Percentiles rank a stretch among this genome's conserved stretches.
Evolutionary conservation across 805 yeast genomes (phyloP).

Genomic region (Metschnikowia chrysomelidarum): DNA sequence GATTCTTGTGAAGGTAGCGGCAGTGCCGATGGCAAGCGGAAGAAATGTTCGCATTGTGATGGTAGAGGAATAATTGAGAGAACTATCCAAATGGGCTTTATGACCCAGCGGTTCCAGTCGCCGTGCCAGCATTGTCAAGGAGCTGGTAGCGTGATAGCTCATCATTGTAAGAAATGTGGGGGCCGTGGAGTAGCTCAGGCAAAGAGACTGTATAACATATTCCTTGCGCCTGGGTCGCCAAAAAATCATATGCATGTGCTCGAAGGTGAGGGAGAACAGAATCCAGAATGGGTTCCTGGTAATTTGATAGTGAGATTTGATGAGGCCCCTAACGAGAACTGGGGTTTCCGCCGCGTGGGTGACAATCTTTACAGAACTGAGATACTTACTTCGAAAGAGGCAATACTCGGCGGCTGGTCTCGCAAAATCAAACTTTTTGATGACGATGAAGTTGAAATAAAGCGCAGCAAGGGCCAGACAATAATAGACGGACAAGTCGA

Average conservation of each 20-base stretch:
- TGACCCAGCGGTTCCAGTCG: slow-evolving; percentile 81
- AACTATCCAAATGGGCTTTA: slow-evolving; percentile 78
- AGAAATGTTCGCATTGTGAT: slow-evolving; percentile 63
- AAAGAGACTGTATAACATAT: slow-evolving; percentile 55
- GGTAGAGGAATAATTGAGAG: slow-evolving; percentile 73
- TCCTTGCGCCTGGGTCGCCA: slow-evolving; percentile 68
- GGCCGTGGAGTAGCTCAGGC: slow-evolving; percentile 67
- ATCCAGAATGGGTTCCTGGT: slow-evolving; percentile 82
- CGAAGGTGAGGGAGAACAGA: slow-evolving; percentile 78
- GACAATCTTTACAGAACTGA: slow-evolving; percentile 78
- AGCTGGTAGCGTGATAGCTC: slow-evolving; percentile 61
- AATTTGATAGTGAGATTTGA: slow-evolving; percentile 61
- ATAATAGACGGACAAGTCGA: slow-evolving; percentile 73
- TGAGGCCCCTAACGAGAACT: slow-evolving; percentile 55
- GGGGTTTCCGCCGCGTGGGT: slow-evolving; percentile 87
- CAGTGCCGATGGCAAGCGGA: slow-evolving; percentile 70
- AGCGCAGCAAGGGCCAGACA: slow-evolving; percentile 49
- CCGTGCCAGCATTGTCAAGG: slow-evolving; percentile 82
- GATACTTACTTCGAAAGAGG: slow-evolving; percentile 67
- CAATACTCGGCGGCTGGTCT: slow-evolving; percentile 77
- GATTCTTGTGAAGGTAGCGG: slow-evolving; percentile 82
- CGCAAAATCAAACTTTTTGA: slow-evolving; percentile 69
- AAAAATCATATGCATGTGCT: slow-evolving; percentile 57
- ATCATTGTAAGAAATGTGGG: slow-evolving; percentile 65
- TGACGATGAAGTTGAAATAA: slow-evolving; percentile 41